These are phyloP conservation scores for Candida boleticola DNA, from an alignment of 805 yeast genomes.

Conservation along the genomic window DNA sequence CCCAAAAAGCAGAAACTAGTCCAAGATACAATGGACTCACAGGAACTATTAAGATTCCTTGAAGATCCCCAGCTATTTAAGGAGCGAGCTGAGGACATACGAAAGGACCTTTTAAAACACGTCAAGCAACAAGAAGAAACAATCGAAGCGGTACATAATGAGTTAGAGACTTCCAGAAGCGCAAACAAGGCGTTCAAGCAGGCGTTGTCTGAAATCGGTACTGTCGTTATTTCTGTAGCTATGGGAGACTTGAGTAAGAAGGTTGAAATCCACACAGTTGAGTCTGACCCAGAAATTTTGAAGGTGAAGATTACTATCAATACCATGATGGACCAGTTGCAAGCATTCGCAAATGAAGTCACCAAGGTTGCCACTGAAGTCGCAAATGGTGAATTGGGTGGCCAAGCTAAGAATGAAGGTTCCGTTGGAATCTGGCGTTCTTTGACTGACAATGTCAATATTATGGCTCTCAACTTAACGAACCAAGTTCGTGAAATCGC, in stretches of 20 bases:
- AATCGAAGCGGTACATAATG: conserved; percentile 24
- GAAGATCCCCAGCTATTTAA: conserved; percentile 38
- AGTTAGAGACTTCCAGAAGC: conserved; percentile 34
- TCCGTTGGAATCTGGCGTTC: conserved; percentile 87
- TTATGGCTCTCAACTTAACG: conserved; percentile 84
- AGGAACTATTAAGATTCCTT: conserved; percentile 31
- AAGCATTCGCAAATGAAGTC: conserved; percentile 77
- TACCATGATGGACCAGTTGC: conserved; percentile 86
- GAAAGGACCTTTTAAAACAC: conserved; percentile 27
- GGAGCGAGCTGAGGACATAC: conserved; percentile 25
- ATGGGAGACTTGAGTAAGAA: conserved; percentile 84
- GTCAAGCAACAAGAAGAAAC: conserved; percentile 29
- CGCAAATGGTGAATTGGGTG: conserved; percentile 87
- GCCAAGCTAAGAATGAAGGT: conserved; percentile 83
- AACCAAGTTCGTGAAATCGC: conserved; percentile 74
- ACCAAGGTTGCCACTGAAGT: conserved; percentile 83
- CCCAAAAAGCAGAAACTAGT: conserved; percentile 14
- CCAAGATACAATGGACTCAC: conserved; percentile 26
- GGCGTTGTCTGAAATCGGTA: conserved; percentile 77
- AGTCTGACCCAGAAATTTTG: conserved; percentile 74
- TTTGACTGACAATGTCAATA: conserved; percentile 79
- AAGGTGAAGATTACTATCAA: conserved; percentile 80
- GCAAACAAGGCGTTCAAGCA: conserved; percentile 72
- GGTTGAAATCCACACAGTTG: conserved; percentile 69
- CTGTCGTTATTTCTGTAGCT: conserved; percentile 84